Evolutionary conservation across 805 yeast species (phyloP).

Genomic region (Lipomyces sp.): DNA sequence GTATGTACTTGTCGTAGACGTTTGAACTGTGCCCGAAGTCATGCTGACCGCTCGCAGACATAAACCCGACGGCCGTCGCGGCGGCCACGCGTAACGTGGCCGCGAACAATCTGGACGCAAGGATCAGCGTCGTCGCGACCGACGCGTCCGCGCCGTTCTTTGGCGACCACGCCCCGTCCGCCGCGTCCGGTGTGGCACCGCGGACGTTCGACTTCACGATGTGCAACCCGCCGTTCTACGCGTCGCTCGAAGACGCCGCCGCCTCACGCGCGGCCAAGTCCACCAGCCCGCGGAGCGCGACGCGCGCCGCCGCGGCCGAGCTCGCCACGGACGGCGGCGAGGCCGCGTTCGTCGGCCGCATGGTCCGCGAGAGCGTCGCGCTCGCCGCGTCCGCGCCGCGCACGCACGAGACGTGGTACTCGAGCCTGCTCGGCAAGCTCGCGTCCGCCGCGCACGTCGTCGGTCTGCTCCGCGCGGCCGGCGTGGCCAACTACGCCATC

Average conservation of each 20-base stretch:
- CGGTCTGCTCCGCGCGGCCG: conserved; percentile 1
- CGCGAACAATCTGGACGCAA: conserved; percentile 33
- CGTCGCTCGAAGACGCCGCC: conserved; percentile 39
- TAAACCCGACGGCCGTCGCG: conserved; percentile 39
- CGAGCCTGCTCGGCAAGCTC: conserved; percentile 42
- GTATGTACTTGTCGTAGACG: neutral
- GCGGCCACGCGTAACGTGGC: conserved; percentile 36
- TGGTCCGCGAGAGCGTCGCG: conserved; percentile 39
- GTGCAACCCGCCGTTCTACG: conserved; percentile 57
- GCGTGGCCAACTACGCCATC: conserved; percentile 22
- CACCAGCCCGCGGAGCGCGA: conserved; percentile 28
- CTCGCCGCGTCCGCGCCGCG: neutral
- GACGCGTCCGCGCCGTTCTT: conserved; percentile 27
- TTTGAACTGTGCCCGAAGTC: neutral
- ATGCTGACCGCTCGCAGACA: conserved; percentile 39
- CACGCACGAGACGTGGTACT: conserved; percentile 38
- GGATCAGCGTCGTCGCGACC: conserved; percentile 28
- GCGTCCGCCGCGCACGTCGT: conserved; percentile 16
- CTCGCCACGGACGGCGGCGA: conserved; percentile 50
- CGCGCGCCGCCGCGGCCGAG: conserved; percentile 41
- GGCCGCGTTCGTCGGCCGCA: conserved; percentile 38
- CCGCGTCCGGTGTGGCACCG: neutral
- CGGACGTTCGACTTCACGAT: conserved; percentile 37
- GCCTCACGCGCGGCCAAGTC: conserved; percentile 33
- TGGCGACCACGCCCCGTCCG: neutral